Evolutionary conservation across 192 early-diverging fungal genomes (phyloP), one percentile per base, ranked within the genome.

Genomic region (Lobosporangium transversale): DNA sequence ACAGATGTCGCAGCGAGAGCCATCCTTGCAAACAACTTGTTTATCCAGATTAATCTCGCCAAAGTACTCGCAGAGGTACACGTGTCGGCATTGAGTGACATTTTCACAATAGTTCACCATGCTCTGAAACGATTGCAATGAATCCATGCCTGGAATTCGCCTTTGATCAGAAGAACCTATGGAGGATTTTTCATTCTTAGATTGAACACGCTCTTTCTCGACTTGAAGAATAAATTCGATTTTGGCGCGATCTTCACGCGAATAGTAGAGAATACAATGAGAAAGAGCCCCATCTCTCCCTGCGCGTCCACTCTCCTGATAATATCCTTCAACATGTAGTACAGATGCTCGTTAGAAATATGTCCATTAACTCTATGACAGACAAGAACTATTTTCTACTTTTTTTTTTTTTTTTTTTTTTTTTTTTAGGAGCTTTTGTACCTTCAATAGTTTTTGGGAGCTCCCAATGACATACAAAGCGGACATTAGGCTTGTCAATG

Each of bases 11-110:
- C 73, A 76, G 11, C 58, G 45, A 20, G 57, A 30, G 5, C 65
- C 65, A 30, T 76, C 58, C n/a, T 44, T 44, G 29, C 73, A 76
- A 17, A 76, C 73, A 0, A 10, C 29, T 5, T 57, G 37, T 4
- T 50, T 61, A 0, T 31, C 42, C 40, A 92, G 85, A 66, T 92
- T 92, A 0, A 40, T 78, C 68, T 98, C 95, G 17, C 93, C 93
- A 88, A 98, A 98, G 70, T 98, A 96, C 52, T 85, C 85, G 53
- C 95, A 84, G 4, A 97, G 88, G 51, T 90, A 90, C 63, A 93
- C 84, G 20, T 94, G 84, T 31, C 96, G 87, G 64, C 96, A 98
- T 43, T 95, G 90, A 0, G 84, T 79, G 15, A 78, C 62, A 69
- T 98, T 94, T 62, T 96, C 93, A 75, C 94, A 96, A 62, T 89